These are phyloP conservation scores for Colletotrichum cordylinicola DNA, from an alignment of 2,329 filamentous ascomycete genomes.

Conservation along the genomic window DNA sequence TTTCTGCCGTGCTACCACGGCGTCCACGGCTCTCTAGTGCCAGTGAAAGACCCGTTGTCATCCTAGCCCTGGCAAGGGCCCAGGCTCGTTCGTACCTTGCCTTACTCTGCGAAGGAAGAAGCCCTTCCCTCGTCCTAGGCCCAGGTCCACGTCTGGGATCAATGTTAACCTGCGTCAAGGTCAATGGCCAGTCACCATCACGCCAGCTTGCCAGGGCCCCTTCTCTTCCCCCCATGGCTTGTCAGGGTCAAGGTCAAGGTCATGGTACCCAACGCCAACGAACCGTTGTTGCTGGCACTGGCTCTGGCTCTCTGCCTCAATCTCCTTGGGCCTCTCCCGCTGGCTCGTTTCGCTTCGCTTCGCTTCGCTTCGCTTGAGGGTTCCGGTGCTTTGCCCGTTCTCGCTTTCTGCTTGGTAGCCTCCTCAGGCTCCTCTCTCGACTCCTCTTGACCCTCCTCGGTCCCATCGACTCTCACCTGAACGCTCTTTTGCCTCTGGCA, in stretches of 20 bases:
- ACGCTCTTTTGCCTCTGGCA: conserved; percentile 28
- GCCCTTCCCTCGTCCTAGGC: not conserved
- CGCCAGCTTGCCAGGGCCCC: not conserved
- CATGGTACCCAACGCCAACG: not conserved
- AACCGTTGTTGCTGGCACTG: not conserved
- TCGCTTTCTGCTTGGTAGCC: not conserved
- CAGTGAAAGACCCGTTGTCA: not conserved
- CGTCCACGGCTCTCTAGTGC: not conserved
- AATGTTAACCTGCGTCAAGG: not conserved
- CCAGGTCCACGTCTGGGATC: not conserved
- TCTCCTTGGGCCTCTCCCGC: conserved; percentile 3
- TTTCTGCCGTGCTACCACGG: not conserved
- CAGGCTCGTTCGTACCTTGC: not conserved
- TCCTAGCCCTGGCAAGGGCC: not conserved
- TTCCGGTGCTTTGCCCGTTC: conserved; percentile 1
- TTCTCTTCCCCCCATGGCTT: not conserved
- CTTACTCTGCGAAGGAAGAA: not conserved
- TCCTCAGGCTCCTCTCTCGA: not conserved
- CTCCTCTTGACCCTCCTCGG: not conserved
- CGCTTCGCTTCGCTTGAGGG: conserved; percentile 17
- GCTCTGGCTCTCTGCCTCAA: not conserved
- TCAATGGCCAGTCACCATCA: not conserved
- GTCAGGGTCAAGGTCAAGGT: conserved; percentile 2
- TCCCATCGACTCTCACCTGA: not conserved
- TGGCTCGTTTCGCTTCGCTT: conserved; percentile 20